Conservation (phyloP, 306 rosid species). For the Hippophae gyantsensis region DNA sequence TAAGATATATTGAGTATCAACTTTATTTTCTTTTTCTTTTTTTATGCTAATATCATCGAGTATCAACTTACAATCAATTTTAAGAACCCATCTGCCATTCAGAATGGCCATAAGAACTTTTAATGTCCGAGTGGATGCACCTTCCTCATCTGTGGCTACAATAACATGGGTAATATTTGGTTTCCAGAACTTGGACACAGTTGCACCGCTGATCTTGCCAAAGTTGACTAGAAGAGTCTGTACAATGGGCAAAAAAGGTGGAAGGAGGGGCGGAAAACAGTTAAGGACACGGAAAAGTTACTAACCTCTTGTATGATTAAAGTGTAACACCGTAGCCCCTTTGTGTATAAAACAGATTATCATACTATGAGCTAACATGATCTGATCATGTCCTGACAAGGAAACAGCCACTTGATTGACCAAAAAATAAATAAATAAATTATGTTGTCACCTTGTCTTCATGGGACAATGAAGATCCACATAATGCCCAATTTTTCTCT, state of each 20-base stretch:
- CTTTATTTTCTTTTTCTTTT: conserved; percentile 12
- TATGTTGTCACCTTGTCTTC: conserved; percentile 55
- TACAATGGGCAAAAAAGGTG: not conserved
- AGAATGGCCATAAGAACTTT: conserved; percentile 78
- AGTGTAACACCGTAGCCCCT: not conserved
- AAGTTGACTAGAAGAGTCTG: conserved; percentile 54
- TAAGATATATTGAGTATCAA: conserved; percentile 2
- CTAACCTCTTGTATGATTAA: not conserved
- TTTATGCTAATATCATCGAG: not conserved
- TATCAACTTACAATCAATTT: conserved; percentile 59
- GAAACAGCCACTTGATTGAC: conserved; percentile 6
- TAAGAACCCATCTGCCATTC: conserved; percentile 77
- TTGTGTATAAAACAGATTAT: not conserved
- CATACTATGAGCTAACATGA: not conserved
- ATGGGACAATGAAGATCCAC: conserved; percentile 77
- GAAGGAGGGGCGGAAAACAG: not conserved
- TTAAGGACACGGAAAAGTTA: not conserved
- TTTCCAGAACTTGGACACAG: conserved; percentile 65
- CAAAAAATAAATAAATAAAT: not conserved
- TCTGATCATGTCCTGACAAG: not conserved
- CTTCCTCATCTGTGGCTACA: conserved; percentile 68
- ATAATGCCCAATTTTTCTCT: conserved; percentile 36
- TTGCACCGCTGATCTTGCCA: conserved; percentile 47
- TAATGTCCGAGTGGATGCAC: conserved; percentile 77
- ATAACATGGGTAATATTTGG: conserved; percentile 72